phyloP scores from a whole-genome alignment of 768 basidiomycete genomes.

The Russula compacta region DNA sequence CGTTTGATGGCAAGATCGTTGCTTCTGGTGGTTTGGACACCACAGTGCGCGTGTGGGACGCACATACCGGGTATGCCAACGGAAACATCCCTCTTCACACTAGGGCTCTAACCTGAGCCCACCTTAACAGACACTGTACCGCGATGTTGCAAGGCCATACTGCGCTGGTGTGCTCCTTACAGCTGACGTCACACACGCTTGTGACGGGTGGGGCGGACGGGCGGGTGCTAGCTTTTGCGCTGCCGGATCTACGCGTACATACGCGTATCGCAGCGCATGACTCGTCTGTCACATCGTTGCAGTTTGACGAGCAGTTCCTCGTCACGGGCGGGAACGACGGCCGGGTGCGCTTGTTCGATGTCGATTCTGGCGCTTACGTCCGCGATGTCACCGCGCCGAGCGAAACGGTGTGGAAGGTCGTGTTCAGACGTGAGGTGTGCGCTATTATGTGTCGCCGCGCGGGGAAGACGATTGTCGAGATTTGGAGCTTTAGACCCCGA shows the following conservation, averaged over 20 bases:
- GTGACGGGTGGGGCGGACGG: slow-evolving; percentile 91
- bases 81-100: neutral
- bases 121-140: slow-evolving; percentile 12
- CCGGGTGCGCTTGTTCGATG: slow-evolving; percentile 65
- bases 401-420: slow-evolving; percentile 85
- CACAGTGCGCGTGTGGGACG: slow-evolving; percentile 97
- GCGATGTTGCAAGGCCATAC: slow-evolving; percentile 20
- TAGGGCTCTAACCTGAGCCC: neutral
- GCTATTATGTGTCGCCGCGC: slow-evolving; percentile 75
- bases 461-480: slow-evolving; percentile 80
- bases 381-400: slow-evolving; percentile 70
- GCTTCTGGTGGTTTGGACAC: slow-evolving; percentile 98
- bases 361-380: slow-evolving; percentile 54
- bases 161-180: slow-evolving; percentile 19
- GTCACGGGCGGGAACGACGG: slow-evolving; percentile 85
- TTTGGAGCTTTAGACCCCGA: slow-evolving; percentile 64
- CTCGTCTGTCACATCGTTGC: slow-evolving; percentile 76
- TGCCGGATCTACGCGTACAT: slow-evolving; percentile 25
- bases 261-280: slow-evolving; percentile 84
- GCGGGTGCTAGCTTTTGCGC: slow-evolving; percentile 58
- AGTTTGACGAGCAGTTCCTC: slow-evolving; percentile 76
- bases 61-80: slow-evolving; percentile 50
- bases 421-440: slow-evolving; percentile 59
- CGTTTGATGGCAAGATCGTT: slow-evolving; percentile 81
- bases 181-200: slow-evolving; percentile 52